Percentiles rank a stretch among this genome's conserved stretches.
Evolutionary conservation across 345 rosid genomes (phyloP).

Genomic region (Eucalyptus guilfoylei): DNA sequence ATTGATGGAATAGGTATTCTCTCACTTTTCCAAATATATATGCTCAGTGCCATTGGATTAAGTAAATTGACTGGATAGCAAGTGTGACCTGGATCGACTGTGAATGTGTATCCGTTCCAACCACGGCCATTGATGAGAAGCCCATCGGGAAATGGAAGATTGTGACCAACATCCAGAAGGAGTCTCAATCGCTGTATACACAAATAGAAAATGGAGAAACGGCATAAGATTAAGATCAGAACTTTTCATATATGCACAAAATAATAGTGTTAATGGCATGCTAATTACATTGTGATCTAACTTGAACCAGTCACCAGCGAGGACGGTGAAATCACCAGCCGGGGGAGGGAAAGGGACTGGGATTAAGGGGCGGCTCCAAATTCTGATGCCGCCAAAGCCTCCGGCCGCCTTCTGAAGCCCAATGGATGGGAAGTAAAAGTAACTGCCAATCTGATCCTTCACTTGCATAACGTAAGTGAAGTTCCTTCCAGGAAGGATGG

Average conservation of each 20-base stretch:
- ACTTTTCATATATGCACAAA: not conserved
- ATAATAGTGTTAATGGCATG: not conserved
- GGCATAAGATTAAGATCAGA: not conserved
- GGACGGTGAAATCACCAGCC: constrained; percentile 51
- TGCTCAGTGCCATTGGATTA: not conserved
- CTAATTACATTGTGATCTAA: constrained; percentile 50
- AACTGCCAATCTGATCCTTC: constrained; percentile 92
- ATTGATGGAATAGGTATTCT: not conserved
- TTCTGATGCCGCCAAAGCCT: constrained; percentile 69
- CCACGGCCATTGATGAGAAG: constrained; percentile 94
- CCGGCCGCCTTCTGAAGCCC: constrained; percentile 94
- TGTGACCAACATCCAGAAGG: constrained; percentile 43
- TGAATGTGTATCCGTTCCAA: constrained; percentile 56
- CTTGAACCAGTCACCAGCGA: constrained; percentile 90
- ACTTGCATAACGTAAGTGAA: constrained; percentile 75
- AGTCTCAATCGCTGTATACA: constrained; percentile 13
- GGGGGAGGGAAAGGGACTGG: constrained; percentile 84
- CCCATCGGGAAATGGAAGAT: constrained; percentile 68
- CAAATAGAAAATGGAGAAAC: not conserved
- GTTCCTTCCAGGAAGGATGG: constrained; percentile 76
- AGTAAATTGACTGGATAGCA: not conserved
- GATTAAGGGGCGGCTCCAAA: constrained; percentile 77
- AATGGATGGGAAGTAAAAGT: constrained; percentile 82
- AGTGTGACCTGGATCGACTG: constrained; percentile 55
- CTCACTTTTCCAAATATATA: not conserved